A percentile compares a stretch with the other conserved stretches of the same genome.
Evolutionary conservation across 306 rosid species (phyloP).

Genomic region (Medicago arabica): DNA sequence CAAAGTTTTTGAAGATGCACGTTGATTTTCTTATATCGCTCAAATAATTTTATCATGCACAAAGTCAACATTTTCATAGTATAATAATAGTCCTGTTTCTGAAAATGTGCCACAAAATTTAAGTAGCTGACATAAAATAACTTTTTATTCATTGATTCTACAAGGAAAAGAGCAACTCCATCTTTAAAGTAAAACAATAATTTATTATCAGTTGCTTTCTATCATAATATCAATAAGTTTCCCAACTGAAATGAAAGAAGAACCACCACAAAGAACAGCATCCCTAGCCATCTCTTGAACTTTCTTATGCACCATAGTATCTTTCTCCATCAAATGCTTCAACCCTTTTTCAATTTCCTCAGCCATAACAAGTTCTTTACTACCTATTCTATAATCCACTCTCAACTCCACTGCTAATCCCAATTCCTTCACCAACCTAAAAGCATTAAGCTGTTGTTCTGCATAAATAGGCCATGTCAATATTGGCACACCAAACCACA

Average conservation of each 20-base stretch:
- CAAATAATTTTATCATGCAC: too few relatives aligned
- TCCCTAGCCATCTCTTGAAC: slow-evolving; percentile 60
- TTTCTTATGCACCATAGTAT: slow-evolving; percentile 46
- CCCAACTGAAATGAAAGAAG: slow-evolving; percentile 46
- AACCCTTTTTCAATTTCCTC: slow-evolving; percentile 59
- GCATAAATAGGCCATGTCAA: slow-evolving; percentile 77
- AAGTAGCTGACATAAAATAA: not conserved
- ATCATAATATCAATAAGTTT: slow-evolving; percentile 45
- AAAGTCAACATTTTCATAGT: not conserved
- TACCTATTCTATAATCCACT: slow-evolving; percentile 47
- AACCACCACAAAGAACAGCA: slow-evolving; percentile 54
- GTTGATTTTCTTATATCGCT: too few relatives aligned
- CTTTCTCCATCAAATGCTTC: slow-evolving; percentile 51
- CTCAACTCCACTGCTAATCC: slow-evolving; percentile 54
- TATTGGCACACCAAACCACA: slow-evolving; percentile 74
- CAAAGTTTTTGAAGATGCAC: too few relatives aligned
- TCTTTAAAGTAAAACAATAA: not conserved
- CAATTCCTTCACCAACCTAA: slow-evolving; percentile 53
- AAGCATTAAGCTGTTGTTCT: slow-evolving; percentile 71
- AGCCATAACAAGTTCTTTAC: slow-evolving; percentile 52
- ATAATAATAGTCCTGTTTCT: too few relatives aligned
- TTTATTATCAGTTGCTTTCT: slow-evolving; percentile 17
- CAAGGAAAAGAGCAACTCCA: not conserved
- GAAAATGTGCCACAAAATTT: too few relatives aligned
- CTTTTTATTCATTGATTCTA: not conserved